A percentile compares a stretch with the other conserved stretches of the same genome.
Evolutionary conservation across 2,329 filamentous ascomycete genomes (phyloP).

Genomic region (Whalleya microplaca): DNA sequence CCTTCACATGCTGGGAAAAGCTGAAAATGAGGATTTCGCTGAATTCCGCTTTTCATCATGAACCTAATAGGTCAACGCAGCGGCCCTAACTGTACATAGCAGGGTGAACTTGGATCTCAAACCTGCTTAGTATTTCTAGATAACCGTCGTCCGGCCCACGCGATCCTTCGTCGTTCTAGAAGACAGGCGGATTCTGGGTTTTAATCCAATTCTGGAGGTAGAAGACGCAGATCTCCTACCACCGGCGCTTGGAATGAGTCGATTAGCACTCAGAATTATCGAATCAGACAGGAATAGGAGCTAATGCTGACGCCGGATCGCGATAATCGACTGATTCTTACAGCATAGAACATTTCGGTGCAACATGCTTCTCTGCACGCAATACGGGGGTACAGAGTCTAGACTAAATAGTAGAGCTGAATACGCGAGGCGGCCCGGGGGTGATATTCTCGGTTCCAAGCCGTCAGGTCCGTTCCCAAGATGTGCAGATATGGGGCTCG

Average conservation of each 20-base stretch:
- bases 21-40: not conserved
- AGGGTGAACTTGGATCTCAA: no score
- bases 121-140: no score
- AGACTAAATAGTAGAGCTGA: not conserved
- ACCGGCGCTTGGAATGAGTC: conserved; percentile 8
- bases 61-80: no score
- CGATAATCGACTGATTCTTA: conserved; percentile 19
- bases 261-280: conserved; percentile 16
- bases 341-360: conserved; percentile 1
- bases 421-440: not conserved
- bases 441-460: not conserved
- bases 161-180: not conserved
- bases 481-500: not conserved
- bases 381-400: not conserved
- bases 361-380: not conserved
- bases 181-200: not conserved
- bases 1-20: not conserved
- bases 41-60: no score
- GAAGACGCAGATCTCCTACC: conserved; percentile 23
- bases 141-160: no score
- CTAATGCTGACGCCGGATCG: conserved; percentile 8
- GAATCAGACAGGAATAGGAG: conserved; percentile 4
- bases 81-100: no score
- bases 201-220: conserved; percentile 6
- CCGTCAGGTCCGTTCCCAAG: not conserved